Percentiles rank a stretch among this genome's conserved stretches.
Evolutionary conservation across 768 basidiomycete genomes (phyloP).

Genomic region (Candolleomyces aberdarensis): DNA sequence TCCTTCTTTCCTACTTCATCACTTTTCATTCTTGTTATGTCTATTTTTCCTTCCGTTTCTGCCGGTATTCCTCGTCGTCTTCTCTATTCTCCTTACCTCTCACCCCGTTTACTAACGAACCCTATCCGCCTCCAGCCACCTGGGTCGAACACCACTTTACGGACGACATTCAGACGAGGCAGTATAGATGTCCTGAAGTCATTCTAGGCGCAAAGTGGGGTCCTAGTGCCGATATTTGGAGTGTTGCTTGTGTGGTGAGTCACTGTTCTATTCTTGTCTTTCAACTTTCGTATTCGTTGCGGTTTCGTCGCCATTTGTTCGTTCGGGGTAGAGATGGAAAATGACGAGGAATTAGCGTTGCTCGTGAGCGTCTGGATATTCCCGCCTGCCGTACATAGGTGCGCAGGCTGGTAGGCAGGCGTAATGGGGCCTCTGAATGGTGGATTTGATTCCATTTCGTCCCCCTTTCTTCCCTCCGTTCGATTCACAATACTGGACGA

Average conservation of each 20-base stretch:
- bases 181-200: slow-evolving; percentile 97
- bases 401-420: too few species aligned
- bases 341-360: too few species aligned
- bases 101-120: neutral
- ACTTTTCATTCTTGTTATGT: too few species aligned
- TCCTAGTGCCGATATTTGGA: slow-evolving; percentile 94
- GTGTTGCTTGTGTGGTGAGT: slow-evolving; percentile 88
- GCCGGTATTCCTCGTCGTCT: neutral
- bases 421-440: neutral
- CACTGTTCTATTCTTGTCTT: neutral
- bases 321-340: too few species aligned
- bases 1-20: too few species aligned
- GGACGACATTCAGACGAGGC: slow-evolving; percentile 96
- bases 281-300: neutral
- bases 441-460: neutral
- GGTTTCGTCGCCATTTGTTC: neutral
- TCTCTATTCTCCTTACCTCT: neutral
- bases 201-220: slow-evolving; percentile 97
- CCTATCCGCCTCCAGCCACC: slow-evolving; percentile 47
- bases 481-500: neutral
- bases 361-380: too few species aligned
- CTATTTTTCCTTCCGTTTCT: neutral
- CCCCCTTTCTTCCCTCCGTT: neutral
- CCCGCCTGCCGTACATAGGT: too few species aligned
- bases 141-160: slow-evolving; percentile 97